These are phyloP conservation scores for Yamadazyma blattariae DNA, from an alignment of 1,139 yeast genomes.

Conservation along the genomic window DNA sequence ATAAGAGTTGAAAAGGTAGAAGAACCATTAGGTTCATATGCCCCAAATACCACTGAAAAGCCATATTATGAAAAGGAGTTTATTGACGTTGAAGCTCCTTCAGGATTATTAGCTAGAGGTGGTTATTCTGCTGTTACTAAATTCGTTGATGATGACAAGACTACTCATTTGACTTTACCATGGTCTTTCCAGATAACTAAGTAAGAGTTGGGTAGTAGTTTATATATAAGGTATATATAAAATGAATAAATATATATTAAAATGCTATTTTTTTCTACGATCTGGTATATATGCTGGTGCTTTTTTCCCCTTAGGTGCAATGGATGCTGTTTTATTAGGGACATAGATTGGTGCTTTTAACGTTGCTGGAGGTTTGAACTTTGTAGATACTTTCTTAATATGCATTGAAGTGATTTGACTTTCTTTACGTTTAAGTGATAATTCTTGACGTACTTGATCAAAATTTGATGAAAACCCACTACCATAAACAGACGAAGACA, in stretches of 20 bases:
- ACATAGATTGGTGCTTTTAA: constrained; percentile 4
- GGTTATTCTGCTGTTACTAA: constrained; percentile 76
- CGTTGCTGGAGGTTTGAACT: too few species aligned
- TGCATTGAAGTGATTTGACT: too few species aligned
- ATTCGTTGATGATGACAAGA: constrained; percentile 85
- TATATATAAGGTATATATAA: too few species aligned
- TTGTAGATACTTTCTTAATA: neutral
- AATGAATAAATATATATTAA: too few species aligned
- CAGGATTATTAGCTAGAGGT: constrained; percentile 87
- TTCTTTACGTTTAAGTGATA: too few species aligned
- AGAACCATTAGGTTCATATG: constrained; percentile 87
- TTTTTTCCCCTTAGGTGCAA: constrained; percentile 12
- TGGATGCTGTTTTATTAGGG: neutral
- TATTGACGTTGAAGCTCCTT: constrained; percentile 90
- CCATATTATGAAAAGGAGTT: constrained; percentile 77
- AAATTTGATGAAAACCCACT: too few species aligned
- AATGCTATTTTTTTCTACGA: constrained; percentile 10
- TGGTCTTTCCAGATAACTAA: constrained; percentile 85
- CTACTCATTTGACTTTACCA: constrained; percentile 68
- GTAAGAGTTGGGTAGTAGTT: too few species aligned
- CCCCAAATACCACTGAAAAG: constrained; percentile 82
- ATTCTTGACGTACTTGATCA: too few species aligned
- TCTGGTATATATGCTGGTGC: constrained; percentile 31
- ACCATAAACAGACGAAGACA: too few species aligned
- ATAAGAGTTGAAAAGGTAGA: constrained; percentile 83